Percentiles rank a stretch among this genome's conserved stretches.
These are phyloP conservation scores for Diplodia seriata DNA, from an alignment of 2,329 filamentous ascomycete species.

Conservation along the genomic window DNA sequence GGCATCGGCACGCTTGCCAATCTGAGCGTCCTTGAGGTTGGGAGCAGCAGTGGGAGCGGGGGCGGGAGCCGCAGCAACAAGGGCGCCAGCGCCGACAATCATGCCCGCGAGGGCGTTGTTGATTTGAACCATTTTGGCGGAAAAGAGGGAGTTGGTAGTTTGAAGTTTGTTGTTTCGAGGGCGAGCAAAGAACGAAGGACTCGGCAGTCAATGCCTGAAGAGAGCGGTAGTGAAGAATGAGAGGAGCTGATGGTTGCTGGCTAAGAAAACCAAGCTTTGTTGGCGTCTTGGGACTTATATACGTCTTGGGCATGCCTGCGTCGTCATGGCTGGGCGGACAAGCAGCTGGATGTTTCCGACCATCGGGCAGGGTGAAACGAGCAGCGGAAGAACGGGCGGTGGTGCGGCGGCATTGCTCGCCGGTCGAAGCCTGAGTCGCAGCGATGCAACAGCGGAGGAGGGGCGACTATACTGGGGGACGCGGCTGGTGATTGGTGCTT, in stretches of 20 bases:
- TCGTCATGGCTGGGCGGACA: neutral
- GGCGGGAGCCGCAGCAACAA: conserved; percentile 27
- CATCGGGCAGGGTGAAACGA: neutral
- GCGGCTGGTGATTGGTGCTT: conserved; percentile 24
- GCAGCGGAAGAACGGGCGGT: conserved; percentile 5
- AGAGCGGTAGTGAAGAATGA: conserved; percentile 1
- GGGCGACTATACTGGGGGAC: conserved; percentile 6
- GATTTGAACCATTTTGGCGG: conserved; percentile 28
- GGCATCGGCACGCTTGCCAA: conserved; percentile 40
- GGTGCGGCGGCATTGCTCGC: neutral
- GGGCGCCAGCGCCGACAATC: conserved; percentile 31
- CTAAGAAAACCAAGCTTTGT: conserved; percentile 27
- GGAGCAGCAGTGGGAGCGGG: conserved; percentile 34
- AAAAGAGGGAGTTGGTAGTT: neutral
- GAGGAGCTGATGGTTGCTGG: conserved; percentile 27
- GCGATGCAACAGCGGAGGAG: neutral
- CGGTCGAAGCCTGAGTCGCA: neutral
- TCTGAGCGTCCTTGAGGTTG: conserved; percentile 32
- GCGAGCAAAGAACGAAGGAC: conserved; percentile 16
- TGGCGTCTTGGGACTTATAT: conserved; percentile 24
- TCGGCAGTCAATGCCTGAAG: conserved; percentile 24
- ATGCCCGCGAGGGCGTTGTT: conserved; percentile 30
- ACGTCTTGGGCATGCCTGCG: too few relatives aligned
- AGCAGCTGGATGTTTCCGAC: neutral
- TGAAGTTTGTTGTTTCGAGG: too few relatives aligned